Conservation (phyloP, 164 flowering plant species). For the Malania oleifera region DNA sequence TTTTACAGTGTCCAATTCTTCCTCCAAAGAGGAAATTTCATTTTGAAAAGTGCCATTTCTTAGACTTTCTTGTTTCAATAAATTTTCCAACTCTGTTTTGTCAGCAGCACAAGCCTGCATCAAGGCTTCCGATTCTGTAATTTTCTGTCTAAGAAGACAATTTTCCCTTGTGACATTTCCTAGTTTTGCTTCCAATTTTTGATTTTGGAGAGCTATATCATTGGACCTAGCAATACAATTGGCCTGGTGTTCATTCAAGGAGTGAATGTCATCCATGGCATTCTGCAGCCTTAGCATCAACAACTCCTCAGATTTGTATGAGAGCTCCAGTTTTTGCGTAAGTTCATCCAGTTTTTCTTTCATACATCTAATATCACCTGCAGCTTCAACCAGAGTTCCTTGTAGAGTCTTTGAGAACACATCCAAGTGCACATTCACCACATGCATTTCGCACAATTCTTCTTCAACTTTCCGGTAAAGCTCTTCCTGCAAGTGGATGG, state of each 20-base stretch:
- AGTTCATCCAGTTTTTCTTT: conserved; percentile 37
- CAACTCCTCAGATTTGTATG: conserved; percentile 45
- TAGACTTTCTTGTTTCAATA: conserved; percentile 34
- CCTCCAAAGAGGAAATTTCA: conserved; percentile 41
- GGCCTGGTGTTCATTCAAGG: conserved; percentile 40
- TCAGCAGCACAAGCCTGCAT: conserved; percentile 44
- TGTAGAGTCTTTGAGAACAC: conserved; percentile 53
- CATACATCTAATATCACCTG: conserved; percentile 30
- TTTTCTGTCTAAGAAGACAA: conserved; percentile 38
- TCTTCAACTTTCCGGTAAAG: conserved; percentile 58
- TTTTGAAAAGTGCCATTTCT: conserved; percentile 38
- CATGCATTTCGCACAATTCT: conserved; percentile 61
- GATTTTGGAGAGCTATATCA: conserved; percentile 48
- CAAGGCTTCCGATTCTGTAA: conserved; percentile 44
- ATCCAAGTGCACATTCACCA: conserved; percentile 46
- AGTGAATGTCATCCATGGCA: conserved; percentile 48
- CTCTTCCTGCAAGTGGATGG: conserved; percentile 57
- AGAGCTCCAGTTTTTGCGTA: conserved; percentile 41
- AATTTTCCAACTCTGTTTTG: conserved; percentile 35
- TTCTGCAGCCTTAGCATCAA: conserved; percentile 53
- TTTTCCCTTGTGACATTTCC: conserved; percentile 46
- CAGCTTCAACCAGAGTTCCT: conserved; percentile 53
- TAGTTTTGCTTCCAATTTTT: conserved; percentile 48
- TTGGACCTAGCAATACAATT: conserved; percentile 35
- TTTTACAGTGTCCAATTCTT: conserved; percentile 38